Evolutionary conservation across 106 monocot genomes (phyloP).

Genomic region (Dioscorea alata): DNA sequence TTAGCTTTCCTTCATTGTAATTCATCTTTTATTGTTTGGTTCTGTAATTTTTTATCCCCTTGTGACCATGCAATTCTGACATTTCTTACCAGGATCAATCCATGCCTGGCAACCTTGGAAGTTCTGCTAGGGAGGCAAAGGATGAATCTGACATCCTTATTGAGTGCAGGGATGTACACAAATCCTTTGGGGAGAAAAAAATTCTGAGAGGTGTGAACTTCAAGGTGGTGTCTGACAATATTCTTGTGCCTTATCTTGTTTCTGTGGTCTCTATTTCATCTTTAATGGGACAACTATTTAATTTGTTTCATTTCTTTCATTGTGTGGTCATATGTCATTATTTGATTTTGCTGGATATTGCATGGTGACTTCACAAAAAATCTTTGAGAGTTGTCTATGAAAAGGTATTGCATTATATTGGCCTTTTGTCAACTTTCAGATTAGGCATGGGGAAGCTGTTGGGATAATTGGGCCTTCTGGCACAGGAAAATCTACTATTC

Average conservation of each 20-base stretch:
- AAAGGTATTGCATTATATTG: background rate
- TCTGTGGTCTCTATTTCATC: no score
- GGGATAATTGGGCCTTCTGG: slow-evolving; percentile 99
- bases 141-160: slow-evolving; percentile 59
- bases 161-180: slow-evolving; percentile 87
- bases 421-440: slow-evolving; percentile 31
- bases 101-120: slow-evolving; percentile 26
- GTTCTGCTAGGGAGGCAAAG: slow-evolving; percentile 8
- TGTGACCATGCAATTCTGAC: no score
- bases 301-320: background rate
- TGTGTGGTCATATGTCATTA: background rate
- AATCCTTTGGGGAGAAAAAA: slow-evolving; percentile 87
- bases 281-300: no score
- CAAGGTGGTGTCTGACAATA: slow-evolving; percentile 45
- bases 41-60: no score
- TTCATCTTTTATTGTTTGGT: no score
- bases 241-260: background rate
- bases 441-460: slow-evolving; percentile 97
- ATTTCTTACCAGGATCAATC: slow-evolving; percentile 24
- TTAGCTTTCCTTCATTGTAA: no score
- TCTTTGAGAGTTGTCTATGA: background rate
- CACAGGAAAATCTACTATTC: slow-evolving; percentile 91
- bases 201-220: slow-evolving; percentile 84
- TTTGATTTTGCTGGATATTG: background rate
- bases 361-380: background rate